Base-by-base conservation (phyloP, 306 rosid species). In the Cicer pinnatifidum region DNA sequence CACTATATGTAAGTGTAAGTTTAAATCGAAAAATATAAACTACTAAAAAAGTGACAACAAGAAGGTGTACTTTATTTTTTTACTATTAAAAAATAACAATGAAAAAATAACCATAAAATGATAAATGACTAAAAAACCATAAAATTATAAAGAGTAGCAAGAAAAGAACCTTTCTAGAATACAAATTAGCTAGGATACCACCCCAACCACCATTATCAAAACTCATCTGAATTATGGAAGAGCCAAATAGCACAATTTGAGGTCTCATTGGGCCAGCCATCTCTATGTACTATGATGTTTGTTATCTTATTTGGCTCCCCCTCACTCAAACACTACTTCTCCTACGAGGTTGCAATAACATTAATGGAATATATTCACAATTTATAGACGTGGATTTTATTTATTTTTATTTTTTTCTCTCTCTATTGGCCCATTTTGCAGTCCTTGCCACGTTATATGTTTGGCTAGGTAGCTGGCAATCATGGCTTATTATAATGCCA, bases 241-340 rank as follows among this genome's bases (percentile, higher is more conserved):
- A 93, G 6, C 98, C 98, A 73, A 93, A 93, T 37, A 93, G 75
- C 85, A 93, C 98, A 80, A 93, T 80, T 68, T 86, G 96, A 74
- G 96, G 98, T 72, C 98, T 91, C 62, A 53, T 47, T 7, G 88
- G 92, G 19, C 97, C 96, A 0, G 84, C 92, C 97, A 93, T 93
- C 9, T 51, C 17, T 82, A 23, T 20, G 1, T 9, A 37, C 65
- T 77, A 43, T 43, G 48, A 12, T 61, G 10, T 6, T 10, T 61
- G 10, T 6, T 10, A 57, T 46, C 35, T 73, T 58, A 23, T 13
- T n/a, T 37, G 3, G 8, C 16, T 66, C 16, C 6, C 45, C 7
- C 39, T 56, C 61, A 43, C 78, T 63, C 73, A 41, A 48, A 77
- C 54, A 63, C 20, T 69, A 39, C 7, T 5, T 0, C 20, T 48